Evolutionary conservation across 139 green algal genomes (phyloP), one percentile per base, ranked within the genome.

Genomic region (Coccomyxa sp.): DNA sequence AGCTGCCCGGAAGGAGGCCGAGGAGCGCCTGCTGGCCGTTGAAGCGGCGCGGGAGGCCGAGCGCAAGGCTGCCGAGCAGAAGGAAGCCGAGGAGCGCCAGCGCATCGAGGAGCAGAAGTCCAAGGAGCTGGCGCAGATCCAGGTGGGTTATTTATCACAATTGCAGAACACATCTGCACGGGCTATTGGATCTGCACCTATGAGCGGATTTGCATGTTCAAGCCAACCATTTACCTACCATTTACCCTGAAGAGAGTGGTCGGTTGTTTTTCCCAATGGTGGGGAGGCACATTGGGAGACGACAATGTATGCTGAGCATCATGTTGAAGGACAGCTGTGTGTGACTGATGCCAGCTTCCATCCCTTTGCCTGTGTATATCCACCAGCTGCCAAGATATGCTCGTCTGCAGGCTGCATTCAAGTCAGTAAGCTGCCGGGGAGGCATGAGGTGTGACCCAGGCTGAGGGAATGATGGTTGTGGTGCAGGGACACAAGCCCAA

Each of bases 11-110:
- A 39, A 41, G 8, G 58, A 81, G 38, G 74, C 80, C 0, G 64
- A 79, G 55, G 74, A 81, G 80, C 68, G 68, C n/a, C n/a, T 16
- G 24, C 10, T 16, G 31, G 68, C 68, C 24, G n/a, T 33, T 12
- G 31, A 72, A 27, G 68, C 29, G 24, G 68, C 31, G 68, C 24
- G 10, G 24, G 68, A 35, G 31, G 68, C 68, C 5, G 31, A 16
- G 31, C 68, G 29, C 6, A 27, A 7, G 31, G 68, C 68, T 27
- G n/a, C 31, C 24, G 10, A 27, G 10, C 24, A 22, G 10, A n/a
- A 33, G 68, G 68, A n/a, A 2, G 31, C 22, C 24, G 24, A 72
- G 68, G 24, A 72, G 50, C 50, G 50, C 18, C 50, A 22, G 22
- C 18, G 18, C 27, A 64, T 64, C 50, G 50, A 64, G 50, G 50